Conservation (phyloP, 352 stramenopile species). For the Blastocystis sp. region DNA sequence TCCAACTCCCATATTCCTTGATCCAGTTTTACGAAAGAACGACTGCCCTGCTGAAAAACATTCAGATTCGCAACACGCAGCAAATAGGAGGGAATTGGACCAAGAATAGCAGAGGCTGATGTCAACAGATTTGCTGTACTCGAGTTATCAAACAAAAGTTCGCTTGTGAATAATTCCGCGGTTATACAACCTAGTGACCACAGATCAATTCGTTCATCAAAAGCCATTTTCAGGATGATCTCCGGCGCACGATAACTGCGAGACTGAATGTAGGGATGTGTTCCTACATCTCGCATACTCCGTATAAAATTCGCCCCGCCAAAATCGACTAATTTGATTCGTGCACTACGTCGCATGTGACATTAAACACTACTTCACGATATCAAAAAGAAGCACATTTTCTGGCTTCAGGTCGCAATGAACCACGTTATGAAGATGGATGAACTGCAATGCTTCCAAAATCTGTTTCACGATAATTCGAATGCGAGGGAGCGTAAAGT, state of each 20-base stretch:
- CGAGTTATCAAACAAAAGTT: conserved; percentile 81
- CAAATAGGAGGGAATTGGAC: conserved; percentile 3
- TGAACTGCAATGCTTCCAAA: conserved; percentile 74
- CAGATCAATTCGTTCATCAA: conserved; percentile 80
- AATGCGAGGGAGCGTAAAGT: conserved; percentile 85
- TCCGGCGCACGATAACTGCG: conserved; percentile 75
- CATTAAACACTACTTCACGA: not conserved
- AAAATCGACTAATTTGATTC: conserved; percentile 86
- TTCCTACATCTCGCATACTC: conserved; percentile 68
- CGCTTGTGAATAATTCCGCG: conserved; percentile 76
- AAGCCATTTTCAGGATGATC: conserved; percentile 79
- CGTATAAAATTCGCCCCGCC: conserved; percentile 78
- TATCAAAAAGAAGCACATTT: conserved; percentile 75
- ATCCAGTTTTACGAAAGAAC: conserved; percentile 68
- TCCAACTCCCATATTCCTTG: conserved; percentile 71
- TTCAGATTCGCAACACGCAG: not conserved
- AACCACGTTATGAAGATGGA: conserved; percentile 81
- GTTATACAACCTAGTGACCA: conserved; percentile 78
- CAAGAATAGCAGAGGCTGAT: conserved; percentile 5
- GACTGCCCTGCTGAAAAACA: conserved; percentile 66
- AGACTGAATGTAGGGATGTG: conserved; percentile 77
- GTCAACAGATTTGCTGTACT: conserved; percentile 77
- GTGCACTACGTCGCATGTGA: conserved; percentile 36
- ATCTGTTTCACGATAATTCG: conserved; percentile 76
- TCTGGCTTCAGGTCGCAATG: conserved; percentile 97